phyloP scores from a whole-genome alignment of 1,284 basidiomycete species.

The Malassezia pachydermatis region DNA sequence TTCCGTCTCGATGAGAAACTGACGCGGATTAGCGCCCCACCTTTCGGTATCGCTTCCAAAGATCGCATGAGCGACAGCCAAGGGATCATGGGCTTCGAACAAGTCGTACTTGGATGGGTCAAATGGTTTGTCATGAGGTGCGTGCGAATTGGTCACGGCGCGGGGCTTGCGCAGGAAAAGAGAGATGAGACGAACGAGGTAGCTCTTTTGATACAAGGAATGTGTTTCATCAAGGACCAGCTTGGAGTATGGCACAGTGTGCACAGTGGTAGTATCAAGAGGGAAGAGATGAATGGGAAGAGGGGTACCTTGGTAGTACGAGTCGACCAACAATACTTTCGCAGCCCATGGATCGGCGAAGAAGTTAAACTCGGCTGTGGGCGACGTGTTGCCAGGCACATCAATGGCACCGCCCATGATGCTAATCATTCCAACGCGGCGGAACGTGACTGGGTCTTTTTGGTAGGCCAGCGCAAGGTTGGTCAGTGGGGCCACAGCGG shows the following conservation, averaged over 20 bases:
- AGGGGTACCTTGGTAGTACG: constrained; percentile 17
- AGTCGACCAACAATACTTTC: constrained; percentile 30
- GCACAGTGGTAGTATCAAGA: constrained; percentile 34
- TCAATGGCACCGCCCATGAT: constrained; percentile 96
- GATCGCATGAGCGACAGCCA: constrained; percentile 40
- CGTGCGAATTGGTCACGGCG: constrained; percentile 35
- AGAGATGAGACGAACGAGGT: constrained; percentile 26
- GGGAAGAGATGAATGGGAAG: constrained; percentile 36
- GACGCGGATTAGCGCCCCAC: constrained; percentile 21
- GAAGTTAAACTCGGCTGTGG: constrained; percentile 64
- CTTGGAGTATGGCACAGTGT: constrained; percentile 34
- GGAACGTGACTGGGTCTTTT: constrained; percentile 55
- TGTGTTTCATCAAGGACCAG: constrained; percentile 22
- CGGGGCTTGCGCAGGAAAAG: constrained; percentile 35
- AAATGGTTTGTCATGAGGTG: constrained; percentile 24
- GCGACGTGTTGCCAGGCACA: constrained; percentile 65
- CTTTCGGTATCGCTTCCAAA: constrained; percentile 16
- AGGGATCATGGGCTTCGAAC: constrained; percentile 41
- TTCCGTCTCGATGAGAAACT: constrained; percentile 35
- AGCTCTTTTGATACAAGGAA: constrained; percentile 7
- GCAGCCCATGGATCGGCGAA: constrained; percentile 85
- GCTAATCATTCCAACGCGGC: constrained; percentile 60
- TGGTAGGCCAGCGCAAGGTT: constrained; percentile 66
- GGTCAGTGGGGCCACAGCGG: constrained; percentile 78
- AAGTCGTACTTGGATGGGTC: constrained; percentile 31